A percentile compares a stretch with the other conserved stretches of the same genome.
Evolutionary conservation across 2,329 filamentous ascomycete genomes (phyloP).

Genomic region (Fusarium pininemorale): DNA sequence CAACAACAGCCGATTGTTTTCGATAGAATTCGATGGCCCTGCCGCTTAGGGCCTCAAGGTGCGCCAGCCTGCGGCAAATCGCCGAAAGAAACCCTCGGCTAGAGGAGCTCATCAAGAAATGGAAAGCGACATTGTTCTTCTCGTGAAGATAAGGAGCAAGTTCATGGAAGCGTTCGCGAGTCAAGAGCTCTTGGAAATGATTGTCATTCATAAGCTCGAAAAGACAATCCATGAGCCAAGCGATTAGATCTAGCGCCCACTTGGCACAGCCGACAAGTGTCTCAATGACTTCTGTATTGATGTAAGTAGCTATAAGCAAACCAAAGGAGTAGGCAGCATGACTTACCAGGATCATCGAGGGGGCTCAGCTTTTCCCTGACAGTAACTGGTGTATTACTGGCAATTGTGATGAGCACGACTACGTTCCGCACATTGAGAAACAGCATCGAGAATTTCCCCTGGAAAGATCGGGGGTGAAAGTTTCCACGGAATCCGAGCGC

Average conservation of each 20-base stretch:
- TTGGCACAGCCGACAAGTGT: constrained; percentile 77
- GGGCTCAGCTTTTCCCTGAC: constrained; percentile 66
- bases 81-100: constrained; percentile 77
- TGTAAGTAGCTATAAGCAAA: constrained; percentile 3
- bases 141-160: constrained; percentile 62
- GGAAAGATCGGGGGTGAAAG: constrained; percentile 67
- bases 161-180: constrained; percentile 57
- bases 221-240: constrained; percentile 68
- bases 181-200: constrained; percentile 61
- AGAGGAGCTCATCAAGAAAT: constrained; percentile 76
- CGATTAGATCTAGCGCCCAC: constrained; percentile 79
- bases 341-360: constrained; percentile 66
- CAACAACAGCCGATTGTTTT: constrained; percentile 52
- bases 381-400: constrained; percentile 64
- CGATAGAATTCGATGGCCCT: constrained; percentile 63
- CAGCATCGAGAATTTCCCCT: constrained; percentile 78
- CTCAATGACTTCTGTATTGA: constrained; percentile 70
- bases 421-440: constrained; percentile 79
- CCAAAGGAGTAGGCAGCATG: background rate
- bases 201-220: constrained; percentile 64
- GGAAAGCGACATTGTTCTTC: constrained; percentile 66
- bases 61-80: constrained; percentile 69
- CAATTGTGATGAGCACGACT: constrained; percentile 71
- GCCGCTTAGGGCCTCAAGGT: constrained; percentile 61
- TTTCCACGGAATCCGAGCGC: constrained; percentile 78